These are phyloP conservation scores for Penicillium tannophilum DNA, from an alignment of 495 filamentous ascomycete species.

Conservation along the genomic window DNA sequence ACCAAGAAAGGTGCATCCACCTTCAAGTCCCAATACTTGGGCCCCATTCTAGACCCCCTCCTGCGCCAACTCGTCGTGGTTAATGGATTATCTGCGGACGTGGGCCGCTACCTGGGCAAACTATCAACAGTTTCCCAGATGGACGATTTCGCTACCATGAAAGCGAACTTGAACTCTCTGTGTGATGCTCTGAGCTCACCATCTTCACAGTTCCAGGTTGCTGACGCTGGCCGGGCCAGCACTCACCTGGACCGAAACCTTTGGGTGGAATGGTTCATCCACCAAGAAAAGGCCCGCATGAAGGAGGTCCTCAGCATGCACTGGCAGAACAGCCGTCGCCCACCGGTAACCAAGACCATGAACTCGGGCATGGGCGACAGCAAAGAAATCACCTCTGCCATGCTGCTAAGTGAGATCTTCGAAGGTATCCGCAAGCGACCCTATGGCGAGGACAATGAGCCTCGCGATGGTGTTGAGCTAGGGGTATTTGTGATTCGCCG, in stretches of 20 bases:
- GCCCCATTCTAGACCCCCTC: slow-evolving; percentile 67
- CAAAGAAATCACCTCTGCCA: slow-evolving; percentile 53
- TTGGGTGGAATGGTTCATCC: slow-evolving; percentile 72
- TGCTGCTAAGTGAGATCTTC: slow-evolving; percentile 63
- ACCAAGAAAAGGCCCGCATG: slow-evolving; percentile 70
- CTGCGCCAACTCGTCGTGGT: slow-evolving; percentile 66
- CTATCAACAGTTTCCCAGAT: slow-evolving; percentile 61
- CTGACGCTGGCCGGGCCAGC: slow-evolving; percentile 54
- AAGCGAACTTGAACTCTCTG: slow-evolving; percentile 50
- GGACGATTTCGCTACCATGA: slow-evolving; percentile 59
- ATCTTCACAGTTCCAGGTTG: slow-evolving; percentile 49
- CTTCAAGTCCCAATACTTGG: slow-evolving; percentile 66
- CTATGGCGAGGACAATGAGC: slow-evolving; percentile 47
- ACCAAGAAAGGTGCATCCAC: slow-evolving; percentile 63
- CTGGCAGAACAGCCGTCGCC: slow-evolving; percentile 53
- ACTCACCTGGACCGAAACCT: slow-evolving; percentile 57
- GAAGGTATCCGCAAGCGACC: slow-evolving; percentile 58
- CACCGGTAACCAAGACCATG: slow-evolving; percentile 41
- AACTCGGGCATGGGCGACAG: slow-evolving; percentile 33
- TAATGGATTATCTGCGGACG: slow-evolving; percentile 61
- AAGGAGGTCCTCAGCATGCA: slow-evolving; percentile 60
- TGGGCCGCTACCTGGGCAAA: slow-evolving; percentile 58
- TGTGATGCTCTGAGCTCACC: slow-evolving; percentile 46
- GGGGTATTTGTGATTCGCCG: slow-evolving; percentile 65
- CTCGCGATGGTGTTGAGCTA: slow-evolving; percentile 57